A percentile compares a stretch with the other conserved stretches of the same genome.
These are phyloP conservation scores for Neofusicoccum umdonicola DNA, from an alignment of 2,329 filamentous ascomycete species.

Conservation along the genomic window DNA sequence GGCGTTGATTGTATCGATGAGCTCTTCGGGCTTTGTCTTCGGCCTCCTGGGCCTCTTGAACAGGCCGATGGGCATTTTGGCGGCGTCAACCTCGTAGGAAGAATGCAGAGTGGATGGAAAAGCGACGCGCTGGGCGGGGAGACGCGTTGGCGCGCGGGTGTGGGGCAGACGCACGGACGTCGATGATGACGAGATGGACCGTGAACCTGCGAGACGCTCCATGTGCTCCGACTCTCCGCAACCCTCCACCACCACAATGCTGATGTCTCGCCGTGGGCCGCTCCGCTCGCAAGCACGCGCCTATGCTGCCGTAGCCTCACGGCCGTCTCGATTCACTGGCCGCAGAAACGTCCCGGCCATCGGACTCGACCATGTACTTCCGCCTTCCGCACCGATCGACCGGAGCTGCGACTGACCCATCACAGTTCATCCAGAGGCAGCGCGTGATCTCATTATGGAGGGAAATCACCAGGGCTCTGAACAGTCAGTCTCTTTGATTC, in stretches of 20 bases:
- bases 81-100: neutral
- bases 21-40: neutral
- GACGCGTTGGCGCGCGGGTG: neutral
- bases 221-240: neutral
- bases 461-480: slow-evolving; percentile 44
- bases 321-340: slow-evolving; percentile 20
- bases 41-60: neutral
- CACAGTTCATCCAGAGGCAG: slow-evolving; percentile 50
- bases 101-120: neutral
- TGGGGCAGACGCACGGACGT: slow-evolving; percentile 4
- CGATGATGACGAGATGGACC: slow-evolving; percentile 3
- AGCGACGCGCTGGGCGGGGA: neutral
- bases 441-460: slow-evolving; percentile 48
- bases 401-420: neutral
- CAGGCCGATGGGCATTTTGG: slow-evolving; percentile 1
- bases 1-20: slow-evolving; percentile 14
- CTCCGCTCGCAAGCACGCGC: neutral
- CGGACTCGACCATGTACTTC: slow-evolving; percentile 35
- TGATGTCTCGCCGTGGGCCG: neutral
- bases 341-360: slow-evolving; percentile 31
- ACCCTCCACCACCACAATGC: neutral
- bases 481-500: slow-evolving; percentile 24
- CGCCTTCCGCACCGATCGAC: neutral
- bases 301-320: neutral
- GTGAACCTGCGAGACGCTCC: neutral